Evolutionary conservation across 176 grass and related monocot species (phyloP).

Genomic region (Aegilops speltoides): DNA sequence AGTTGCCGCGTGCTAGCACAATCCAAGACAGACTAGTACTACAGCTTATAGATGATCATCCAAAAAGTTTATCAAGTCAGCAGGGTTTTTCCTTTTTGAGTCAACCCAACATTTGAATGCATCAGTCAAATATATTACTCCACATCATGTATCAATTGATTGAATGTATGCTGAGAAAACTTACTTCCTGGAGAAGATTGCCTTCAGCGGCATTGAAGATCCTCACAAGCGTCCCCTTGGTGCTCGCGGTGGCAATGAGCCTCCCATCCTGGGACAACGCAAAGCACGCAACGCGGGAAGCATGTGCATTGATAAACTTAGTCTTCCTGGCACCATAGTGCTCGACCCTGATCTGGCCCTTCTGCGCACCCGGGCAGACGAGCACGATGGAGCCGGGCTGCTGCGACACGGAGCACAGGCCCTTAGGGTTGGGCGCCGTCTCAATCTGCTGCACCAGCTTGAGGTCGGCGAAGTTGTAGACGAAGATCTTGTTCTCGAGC

Average conservation of each 20-base stretch:
- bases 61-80: background rate
- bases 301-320: constrained; percentile 91
- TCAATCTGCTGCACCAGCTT: constrained; percentile 97
- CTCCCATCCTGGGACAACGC: constrained; percentile 80
- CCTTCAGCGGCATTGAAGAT: constrained; percentile 82
- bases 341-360: constrained; percentile 92
- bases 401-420: constrained; percentile 88
- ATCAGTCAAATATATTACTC: background rate
- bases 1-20: background rate
- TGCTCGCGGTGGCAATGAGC: constrained; percentile 87
- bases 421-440: constrained; percentile 80
- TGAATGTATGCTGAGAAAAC: background rate
- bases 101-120: background rate
- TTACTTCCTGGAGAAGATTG: constrained; percentile 92
- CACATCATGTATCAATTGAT: background rate
- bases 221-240: constrained; percentile 88
- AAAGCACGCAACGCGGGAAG: constrained; percentile 90
- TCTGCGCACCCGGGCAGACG: constrained; percentile 82
- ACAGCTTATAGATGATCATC: background rate
- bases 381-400: constrained; percentile 85
- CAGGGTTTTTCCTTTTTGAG: background rate
- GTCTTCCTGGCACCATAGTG: constrained; percentile 83
- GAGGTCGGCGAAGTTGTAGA: constrained; percentile 91
- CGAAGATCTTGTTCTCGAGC: constrained; percentile 88
- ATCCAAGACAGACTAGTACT: background rate